Evolutionary conservation across 768 basidiomycete genomes (phyloP).

Genomic region (Xerocomus spinulosus): DNA sequence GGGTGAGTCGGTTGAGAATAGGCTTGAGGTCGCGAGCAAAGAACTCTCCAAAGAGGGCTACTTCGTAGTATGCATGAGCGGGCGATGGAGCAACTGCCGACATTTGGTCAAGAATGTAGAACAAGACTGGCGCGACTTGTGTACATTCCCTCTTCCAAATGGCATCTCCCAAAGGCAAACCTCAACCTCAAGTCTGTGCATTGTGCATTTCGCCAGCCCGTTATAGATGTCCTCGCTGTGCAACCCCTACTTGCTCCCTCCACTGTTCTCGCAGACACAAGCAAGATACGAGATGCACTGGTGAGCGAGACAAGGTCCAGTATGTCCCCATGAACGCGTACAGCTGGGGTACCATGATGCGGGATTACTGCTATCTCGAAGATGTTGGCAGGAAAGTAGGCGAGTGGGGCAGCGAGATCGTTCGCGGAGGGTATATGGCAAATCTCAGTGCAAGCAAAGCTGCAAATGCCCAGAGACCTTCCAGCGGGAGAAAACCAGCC

Average conservation of each 20-base stretch:
- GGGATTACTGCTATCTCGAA: slow-evolving; percentile 85
- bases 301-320: slow-evolving; percentile 64
- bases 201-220: slow-evolving; percentile 50
- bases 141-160: too few species aligned
- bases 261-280: slow-evolving; percentile 71
- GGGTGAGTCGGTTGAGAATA: slow-evolving; percentile 75
- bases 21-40: slow-evolving; percentile 70
- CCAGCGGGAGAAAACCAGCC: slow-evolving; percentile 28
- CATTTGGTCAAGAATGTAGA: slow-evolving; percentile 14
- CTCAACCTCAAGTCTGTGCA: slow-evolving; percentile 37
- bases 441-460: slow-evolving; percentile 17
- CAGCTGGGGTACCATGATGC: slow-evolving; percentile 82
- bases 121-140: too few species aligned
- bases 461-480: slow-evolving; percentile 14
- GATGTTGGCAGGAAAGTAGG: slow-evolving; percentile 71
- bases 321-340: slow-evolving; percentile 83
- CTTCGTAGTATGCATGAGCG: slow-evolving; percentile 72
- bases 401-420: slow-evolving; percentile 70
- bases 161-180: too few species aligned
- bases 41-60: slow-evolving; percentile 80
- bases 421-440: slow-evolving; percentile 49
- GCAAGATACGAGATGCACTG: slow-evolving; percentile 53
- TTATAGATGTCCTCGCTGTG: slow-evolving; percentile 80
- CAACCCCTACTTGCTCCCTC: slow-evolving; percentile 66
- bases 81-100: slow-evolving; percentile 25